Conservation (phyloP, 768 basidiomycete species). For the Xerocomellus intermedius region DNA sequence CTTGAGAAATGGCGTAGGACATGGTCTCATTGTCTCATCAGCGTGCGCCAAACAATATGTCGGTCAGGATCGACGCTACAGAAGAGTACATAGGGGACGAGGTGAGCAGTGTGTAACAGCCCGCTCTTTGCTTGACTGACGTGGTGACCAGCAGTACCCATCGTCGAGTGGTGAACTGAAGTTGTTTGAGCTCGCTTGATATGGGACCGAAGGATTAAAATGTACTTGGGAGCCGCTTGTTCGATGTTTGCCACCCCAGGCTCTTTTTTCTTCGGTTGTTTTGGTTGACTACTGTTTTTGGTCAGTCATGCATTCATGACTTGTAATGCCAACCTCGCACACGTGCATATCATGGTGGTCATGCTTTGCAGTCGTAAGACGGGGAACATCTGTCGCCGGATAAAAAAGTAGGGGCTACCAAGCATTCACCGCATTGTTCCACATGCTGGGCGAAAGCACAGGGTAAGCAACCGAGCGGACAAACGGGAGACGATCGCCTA, state of each 20-base stretch:
- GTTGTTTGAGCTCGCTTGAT: slow-evolving; percentile 3
- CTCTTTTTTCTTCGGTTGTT: too few relatives aligned
- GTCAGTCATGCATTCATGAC: too few relatives aligned
- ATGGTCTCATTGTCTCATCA: too few relatives aligned
- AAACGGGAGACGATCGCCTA: slow-evolving; percentile 23
- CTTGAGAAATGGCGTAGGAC: too few relatives aligned
- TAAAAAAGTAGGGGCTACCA: slow-evolving; percentile 75
- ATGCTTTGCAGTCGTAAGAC: slow-evolving; percentile 66
- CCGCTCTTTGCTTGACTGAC: background rate
- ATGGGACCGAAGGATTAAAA: too few relatives aligned
- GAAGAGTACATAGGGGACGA: too few relatives aligned
- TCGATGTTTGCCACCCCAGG: too few relatives aligned
- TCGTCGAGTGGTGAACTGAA: slow-evolving; percentile 1
- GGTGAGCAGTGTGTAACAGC: slow-evolving; percentile 12
- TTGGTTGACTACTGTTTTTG: too few relatives aligned
- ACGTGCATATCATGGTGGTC: slow-evolving; percentile 67
- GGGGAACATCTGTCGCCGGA: slow-evolving; percentile 69
- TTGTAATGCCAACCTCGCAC: too few relatives aligned
- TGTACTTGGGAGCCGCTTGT: too few relatives aligned
- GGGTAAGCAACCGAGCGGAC: background rate
- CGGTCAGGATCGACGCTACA: too few relatives aligned
- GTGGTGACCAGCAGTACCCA: background rate
- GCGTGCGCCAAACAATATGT: too few relatives aligned
- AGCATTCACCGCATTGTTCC: slow-evolving; percentile 66
- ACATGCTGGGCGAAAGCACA: slow-evolving; percentile 44